These are phyloP conservation scores for sorghum (Sorghum bicolor) DNA, from an alignment of 176 grass and related monocot genomes.

Conservation along the genomic window Sorghum_bicolor_NCBIv3 NC_012873.2:64408001-64408500, in stretches of 20 bases:
- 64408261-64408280: background rate
- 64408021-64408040: conserved; percentile 8
- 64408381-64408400: background rate
- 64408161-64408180: conserved; percentile 12
- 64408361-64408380: background rate
- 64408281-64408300: background rate
- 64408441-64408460: background rate
- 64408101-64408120: conserved; percentile 14
- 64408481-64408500: background rate
- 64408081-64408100: background rate
- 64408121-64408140: background rate
- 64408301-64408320: background rate
- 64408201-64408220: background rate
- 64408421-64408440: background rate
- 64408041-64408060: background rate
- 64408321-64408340: background rate
- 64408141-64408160: conserved; percentile 6
- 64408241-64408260: background rate
- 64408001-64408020: background rate
- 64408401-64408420: background rate
- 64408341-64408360: background rate
- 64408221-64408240: background rate
- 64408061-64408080: background rate
- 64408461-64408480: background rate
- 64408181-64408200: background rate